Evolutionary conservation across 208 protist species (phyloP).

Genomic region (Trypanosoma scelopori): DNA sequence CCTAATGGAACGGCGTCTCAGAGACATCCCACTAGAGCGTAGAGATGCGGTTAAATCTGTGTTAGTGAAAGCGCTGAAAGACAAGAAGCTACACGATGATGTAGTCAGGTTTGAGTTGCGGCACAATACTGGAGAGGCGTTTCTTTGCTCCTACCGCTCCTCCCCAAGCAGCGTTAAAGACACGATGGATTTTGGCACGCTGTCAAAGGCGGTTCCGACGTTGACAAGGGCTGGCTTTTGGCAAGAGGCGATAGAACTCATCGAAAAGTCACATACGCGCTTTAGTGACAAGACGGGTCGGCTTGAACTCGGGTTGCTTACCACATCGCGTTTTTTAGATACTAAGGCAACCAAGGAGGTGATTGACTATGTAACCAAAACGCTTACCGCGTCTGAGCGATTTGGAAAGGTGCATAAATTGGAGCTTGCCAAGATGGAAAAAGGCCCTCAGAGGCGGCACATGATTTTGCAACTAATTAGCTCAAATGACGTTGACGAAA

Average conservation of each 20-base stretch:
- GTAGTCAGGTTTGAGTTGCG: constrained; percentile 31
- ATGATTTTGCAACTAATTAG: constrained; percentile 57
- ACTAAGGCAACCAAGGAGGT: constrained; percentile 37
- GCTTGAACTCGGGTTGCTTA: constrained; percentile 48
- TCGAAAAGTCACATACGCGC: constrained; percentile 38
- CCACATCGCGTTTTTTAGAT: constrained; percentile 27
- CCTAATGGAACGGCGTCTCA: constrained; percentile 27
- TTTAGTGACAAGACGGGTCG: constrained; percentile 45
- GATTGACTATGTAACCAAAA: constrained; percentile 39
- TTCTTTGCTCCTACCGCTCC: constrained; percentile 34
- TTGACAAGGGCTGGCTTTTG: constrained; percentile 41
- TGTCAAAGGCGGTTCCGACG: constrained; percentile 32
- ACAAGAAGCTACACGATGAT: constrained; percentile 26
- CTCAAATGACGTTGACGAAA: constrained; percentile 69
- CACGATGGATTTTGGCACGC: constrained; percentile 23
- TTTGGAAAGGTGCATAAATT: constrained; percentile 52
- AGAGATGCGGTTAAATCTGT: constrained; percentile 12
- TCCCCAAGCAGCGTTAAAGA: constrained; percentile 27
- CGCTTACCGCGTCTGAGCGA: constrained; percentile 35
- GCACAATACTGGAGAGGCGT: constrained; percentile 20
- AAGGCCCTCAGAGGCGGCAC: constrained; percentile 39
- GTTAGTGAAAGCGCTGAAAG: constrained; percentile 28
- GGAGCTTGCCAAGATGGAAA: constrained; percentile 46
- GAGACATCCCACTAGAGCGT: constrained; percentile 13
- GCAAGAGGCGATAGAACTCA: constrained; percentile 65